A percentile compares a stretch with the other conserved stretches of the same genome.
Evolutionary conservation across 139 green algal species (phyloP).

Genomic region (Microglena sp.): DNA sequence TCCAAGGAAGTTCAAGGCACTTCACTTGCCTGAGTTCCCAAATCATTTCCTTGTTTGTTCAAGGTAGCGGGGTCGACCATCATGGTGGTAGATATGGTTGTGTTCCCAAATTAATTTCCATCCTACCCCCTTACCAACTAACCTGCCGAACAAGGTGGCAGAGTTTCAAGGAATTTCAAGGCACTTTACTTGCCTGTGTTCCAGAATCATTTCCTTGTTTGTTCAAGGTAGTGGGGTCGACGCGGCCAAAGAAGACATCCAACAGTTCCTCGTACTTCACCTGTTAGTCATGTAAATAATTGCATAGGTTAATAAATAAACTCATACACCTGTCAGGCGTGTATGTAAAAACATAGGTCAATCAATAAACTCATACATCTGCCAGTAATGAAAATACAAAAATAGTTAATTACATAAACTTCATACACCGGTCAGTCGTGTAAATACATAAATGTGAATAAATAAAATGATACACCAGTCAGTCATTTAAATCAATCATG

Average conservation of each 20-base stretch:
- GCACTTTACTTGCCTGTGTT: conserved; percentile 59
- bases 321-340: not conserved
- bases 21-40: not conserved
- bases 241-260: conserved; percentile 54
- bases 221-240: conserved; percentile 73
- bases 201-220: conserved; percentile 65
- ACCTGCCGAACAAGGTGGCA: too few relatives aligned
- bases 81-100: not conserved
- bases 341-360: not conserved
- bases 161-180: too few relatives aligned
- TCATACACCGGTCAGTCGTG: too few relatives aligned
- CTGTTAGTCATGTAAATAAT: too few relatives aligned
- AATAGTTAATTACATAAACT: too few relatives aligned
- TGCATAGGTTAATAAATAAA: too few relatives aligned
- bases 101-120: not conserved
- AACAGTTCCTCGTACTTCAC: conserved; percentile 56
- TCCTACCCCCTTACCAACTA: not conserved
- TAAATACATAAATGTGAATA: too few relatives aligned
- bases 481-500: too few relatives aligned
- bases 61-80: not conserved
- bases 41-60: not conserved
- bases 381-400: too few relatives aligned
- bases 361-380: not conserved
- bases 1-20: not conserved
- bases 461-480: too few relatives aligned